A percentile compares a stretch with the other conserved stretches of the same genome.
These are phyloP conservation scores for Podila minutissima DNA, from an alignment of 192 early-diverging fungal species.

Conservation along the genomic window DNA sequence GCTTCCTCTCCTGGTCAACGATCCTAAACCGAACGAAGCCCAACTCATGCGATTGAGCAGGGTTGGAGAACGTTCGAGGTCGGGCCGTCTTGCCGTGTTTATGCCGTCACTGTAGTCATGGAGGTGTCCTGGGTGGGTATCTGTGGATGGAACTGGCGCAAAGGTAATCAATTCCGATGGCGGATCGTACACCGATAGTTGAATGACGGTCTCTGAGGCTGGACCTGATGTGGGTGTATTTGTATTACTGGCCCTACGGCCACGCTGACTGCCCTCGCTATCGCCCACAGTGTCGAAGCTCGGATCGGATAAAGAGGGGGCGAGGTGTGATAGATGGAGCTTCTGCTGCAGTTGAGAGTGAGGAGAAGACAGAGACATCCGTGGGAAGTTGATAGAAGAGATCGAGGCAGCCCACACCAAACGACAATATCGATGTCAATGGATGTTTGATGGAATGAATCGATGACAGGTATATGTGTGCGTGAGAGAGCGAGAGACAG, in stretches of 20 bases:
- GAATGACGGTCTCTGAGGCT: neutral
- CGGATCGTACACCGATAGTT: neutral
- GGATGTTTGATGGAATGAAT: neutral
- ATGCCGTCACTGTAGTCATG: neutral
- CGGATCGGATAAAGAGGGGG: neutral
- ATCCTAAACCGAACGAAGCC: neutral
- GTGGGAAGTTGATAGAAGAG: too few relatives aligned
- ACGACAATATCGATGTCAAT: neutral
- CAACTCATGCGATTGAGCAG: neutral
- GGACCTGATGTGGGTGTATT: neutral
- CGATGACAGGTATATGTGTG: neutral
- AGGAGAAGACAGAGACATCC: too few relatives aligned
- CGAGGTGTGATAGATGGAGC: too few relatives aligned
- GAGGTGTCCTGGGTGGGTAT: neutral
- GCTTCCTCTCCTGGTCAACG: neutral
- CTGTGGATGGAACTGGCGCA: neutral
- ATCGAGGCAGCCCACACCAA: too few relatives aligned
- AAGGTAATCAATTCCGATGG: neutral
- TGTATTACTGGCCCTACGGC: neutral
- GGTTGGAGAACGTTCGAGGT: neutral
- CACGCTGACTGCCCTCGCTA: too few relatives aligned
- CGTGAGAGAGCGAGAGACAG: neutral
- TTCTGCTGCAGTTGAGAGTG: too few relatives aligned
- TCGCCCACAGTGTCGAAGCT: too few relatives aligned
- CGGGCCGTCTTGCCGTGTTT: neutral